Conservation (phyloP, 1,139 yeast species). For the Pichia inconspicua region DNA sequence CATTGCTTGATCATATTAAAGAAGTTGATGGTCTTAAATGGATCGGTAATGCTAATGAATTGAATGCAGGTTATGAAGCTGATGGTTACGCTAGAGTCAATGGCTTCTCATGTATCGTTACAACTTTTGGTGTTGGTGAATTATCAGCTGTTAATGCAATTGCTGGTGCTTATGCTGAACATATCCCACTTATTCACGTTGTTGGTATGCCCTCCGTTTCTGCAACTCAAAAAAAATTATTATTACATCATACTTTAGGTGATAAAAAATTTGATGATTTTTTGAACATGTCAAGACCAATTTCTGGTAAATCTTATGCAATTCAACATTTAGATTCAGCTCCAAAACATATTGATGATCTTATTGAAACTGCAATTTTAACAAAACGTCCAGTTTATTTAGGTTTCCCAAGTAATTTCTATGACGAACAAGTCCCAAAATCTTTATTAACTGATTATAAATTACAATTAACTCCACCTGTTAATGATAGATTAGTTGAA, state of each 20-base stretch:
- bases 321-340: constrained; percentile 57
- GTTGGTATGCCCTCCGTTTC: constrained; percentile 54
- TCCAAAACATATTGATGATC: constrained; percentile 62
- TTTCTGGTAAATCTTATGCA: constrained; percentile 58
- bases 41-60: constrained; percentile 69
- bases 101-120: constrained; percentile 50
- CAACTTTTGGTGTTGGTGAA: constrained; percentile 67
- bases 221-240: constrained; percentile 56
- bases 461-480: constrained; percentile 51
- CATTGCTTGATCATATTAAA: constrained; percentile 57
- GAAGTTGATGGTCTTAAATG: constrained; percentile 53
- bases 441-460: constrained; percentile 38
- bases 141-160: constrained; percentile 51
- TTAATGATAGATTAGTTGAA: constrained; percentile 66
- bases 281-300: constrained; percentile 64
- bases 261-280: constrained; percentile 80
- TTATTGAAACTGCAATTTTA: constrained; percentile 63
- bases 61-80: constrained; percentile 65
- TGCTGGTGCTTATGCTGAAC: constrained; percentile 55
- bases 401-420: constrained; percentile 77
- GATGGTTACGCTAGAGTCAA: constrained; percentile 66
- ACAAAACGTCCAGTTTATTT: constrained; percentile 78
- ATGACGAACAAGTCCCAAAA: constrained; percentile 55
- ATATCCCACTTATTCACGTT: constrained; percentile 47
- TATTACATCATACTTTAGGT: constrained; percentile 51